These are phyloP conservation scores for Fusarium agapanthi DNA, from an alignment of 2,329 filamentous ascomycete species.

Conservation along the genomic window DNA sequence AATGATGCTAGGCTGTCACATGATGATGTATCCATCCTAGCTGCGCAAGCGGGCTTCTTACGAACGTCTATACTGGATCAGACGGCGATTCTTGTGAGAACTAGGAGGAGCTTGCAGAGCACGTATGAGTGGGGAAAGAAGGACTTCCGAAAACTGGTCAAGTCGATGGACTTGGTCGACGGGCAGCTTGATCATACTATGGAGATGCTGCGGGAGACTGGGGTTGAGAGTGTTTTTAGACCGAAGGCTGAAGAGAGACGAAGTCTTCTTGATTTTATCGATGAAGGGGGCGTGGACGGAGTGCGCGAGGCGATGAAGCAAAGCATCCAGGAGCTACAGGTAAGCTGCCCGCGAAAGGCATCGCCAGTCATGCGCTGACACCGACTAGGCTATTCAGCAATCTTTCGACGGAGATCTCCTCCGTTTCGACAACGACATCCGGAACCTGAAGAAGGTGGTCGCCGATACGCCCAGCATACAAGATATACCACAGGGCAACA, in stretches of 20 bases:
- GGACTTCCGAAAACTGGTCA: constrained; percentile 70
- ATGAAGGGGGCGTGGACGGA: constrained; percentile 73
- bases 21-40: constrained; percentile 80
- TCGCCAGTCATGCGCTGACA: constrained; percentile 8
- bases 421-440: constrained; percentile 78
- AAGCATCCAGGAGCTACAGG: constrained; percentile 76
- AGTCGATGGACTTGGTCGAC: constrained; percentile 73
- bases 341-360: constrained; percentile 42
- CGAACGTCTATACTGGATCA: constrained; percentile 68
- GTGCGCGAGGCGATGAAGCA: constrained; percentile 73
- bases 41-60: constrained; percentile 74
- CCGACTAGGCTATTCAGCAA: constrained; percentile 65
- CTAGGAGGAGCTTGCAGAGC: constrained; percentile 60
- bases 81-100: constrained; percentile 58
- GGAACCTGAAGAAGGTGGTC: constrained; percentile 68
- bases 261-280: constrained; percentile 78
- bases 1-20: constrained; percentile 77
- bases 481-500: constrained; percentile 45
- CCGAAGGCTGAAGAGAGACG: constrained; percentile 66
- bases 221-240: constrained; percentile 71
- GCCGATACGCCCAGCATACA: constrained; percentile 50
- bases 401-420: constrained; percentile 80
- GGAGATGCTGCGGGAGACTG: constrained; percentile 68
- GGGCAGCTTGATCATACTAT: constrained; percentile 72
- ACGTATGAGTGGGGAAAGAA: constrained; percentile 67